Evolutionary conservation across 2,329 filamentous ascomycete genomes (phyloP), one percentile per base, ranked within the genome.

Genomic region (Diplodia sapinea): DNA sequence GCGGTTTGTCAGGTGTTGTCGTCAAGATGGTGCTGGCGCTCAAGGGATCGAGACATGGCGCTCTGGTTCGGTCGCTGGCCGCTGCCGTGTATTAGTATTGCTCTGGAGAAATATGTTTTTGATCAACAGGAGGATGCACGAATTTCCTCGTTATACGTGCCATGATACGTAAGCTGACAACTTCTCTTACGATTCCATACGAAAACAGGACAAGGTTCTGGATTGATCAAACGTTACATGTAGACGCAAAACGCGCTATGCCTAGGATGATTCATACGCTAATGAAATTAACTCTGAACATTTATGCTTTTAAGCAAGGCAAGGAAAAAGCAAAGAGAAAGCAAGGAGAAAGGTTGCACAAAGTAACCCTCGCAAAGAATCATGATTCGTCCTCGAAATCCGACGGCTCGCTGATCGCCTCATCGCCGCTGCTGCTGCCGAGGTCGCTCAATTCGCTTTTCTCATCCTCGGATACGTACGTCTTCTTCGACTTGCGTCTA

Each of bases 361-460:
- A 29, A 52, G 20, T 12, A 36, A 17, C 15, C 11, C 29, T 8
- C 23, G 33, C 43, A 47, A 47, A 36, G 1, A 8, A 36, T 7
- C 23, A 38, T 66, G 43, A 66, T 11, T 66, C 54, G 4, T 66
- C 64, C 13, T 66, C 64, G 15, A 38, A 33, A 12, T 59, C 64
- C n/a, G 43, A 50, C 1, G 17, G 20, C 31, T 57, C 64, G 40
- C 64, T 59, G 38, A 40, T 31, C 6, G 40, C 26, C 5, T 26
- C 66, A 26, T 57, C 66, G 36, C 43, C 43, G 3, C 17, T 47
- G 43, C 47, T 51, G 26, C 57, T 68, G 17, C 13, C 57, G 36
- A 68, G 29, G 33, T 68, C 59, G 15, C 57, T 68, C 66, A 64
- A 17, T 49, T 64, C 57, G n/a, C 38, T 40, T 43, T 68, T 57